These are phyloP conservation scores for Lasiosphaeris hirsuta DNA, from an alignment of 495 filamentous ascomycete genomes.

Conservation along the genomic window DNA sequence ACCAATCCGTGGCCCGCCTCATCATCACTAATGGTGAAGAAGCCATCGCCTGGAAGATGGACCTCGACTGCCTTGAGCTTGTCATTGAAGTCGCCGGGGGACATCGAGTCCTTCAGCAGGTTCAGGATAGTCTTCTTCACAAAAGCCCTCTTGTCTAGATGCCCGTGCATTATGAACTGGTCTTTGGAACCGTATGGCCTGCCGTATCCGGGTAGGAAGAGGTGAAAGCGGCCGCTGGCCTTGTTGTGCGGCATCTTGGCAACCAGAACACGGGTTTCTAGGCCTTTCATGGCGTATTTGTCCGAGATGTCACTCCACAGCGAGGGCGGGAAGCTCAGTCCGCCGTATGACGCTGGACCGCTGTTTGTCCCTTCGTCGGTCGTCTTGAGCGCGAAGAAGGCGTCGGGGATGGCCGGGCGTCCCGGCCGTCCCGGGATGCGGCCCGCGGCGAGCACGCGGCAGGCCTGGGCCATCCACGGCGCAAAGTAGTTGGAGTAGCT, in stretches of 20 bases:
- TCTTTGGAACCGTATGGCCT: not conserved
- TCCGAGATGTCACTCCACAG: constrained; percentile 12
- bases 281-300: not conserved
- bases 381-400: constrained; percentile 14
- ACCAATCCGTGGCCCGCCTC: no score
- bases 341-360: constrained; percentile 17
- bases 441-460: constrained; percentile 23
- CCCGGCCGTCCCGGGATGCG: constrained; percentile 22
- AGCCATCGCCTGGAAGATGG: constrained; percentile 10
- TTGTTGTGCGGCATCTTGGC: not conserved
- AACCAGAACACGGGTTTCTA: not conserved
- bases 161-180: constrained; percentile 7
- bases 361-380: not conserved
- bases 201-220: constrained; percentile 18
- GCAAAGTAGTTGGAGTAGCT: constrained; percentile 19
- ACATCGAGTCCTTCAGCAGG: constrained; percentile 1
- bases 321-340: constrained; percentile 11
- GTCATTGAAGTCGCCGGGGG: not conserved
- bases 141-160: not conserved
- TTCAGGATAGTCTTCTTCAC: constrained; percentile 1
- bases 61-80: constrained; percentile 10
- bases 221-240: constrained; percentile 15
- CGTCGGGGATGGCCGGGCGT: constrained; percentile 22
- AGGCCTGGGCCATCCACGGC: constrained; percentile 15
- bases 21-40: not conserved